phyloP scores from a whole-genome alignment of 305 asterid species.

The Salvia sclarea region DNA sequence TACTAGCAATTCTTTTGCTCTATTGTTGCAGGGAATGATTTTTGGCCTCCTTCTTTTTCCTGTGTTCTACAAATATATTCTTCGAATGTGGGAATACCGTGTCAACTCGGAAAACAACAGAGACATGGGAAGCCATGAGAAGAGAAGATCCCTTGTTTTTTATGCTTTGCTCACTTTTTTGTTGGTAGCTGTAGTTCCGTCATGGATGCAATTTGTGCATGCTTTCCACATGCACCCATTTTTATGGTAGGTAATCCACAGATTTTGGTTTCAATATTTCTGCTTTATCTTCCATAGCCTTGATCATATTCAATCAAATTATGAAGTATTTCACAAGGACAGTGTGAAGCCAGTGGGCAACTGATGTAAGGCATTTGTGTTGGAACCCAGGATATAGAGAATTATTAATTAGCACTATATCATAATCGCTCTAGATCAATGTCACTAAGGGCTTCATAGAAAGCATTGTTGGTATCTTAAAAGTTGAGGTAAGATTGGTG shows the following conservation, averaged over 20 bases:
- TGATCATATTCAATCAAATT: not conserved
- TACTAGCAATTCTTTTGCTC: constrained; percentile 22
- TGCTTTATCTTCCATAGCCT: constrained; percentile 12
- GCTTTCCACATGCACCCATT: constrained; percentile 70
- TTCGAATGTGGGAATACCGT: constrained; percentile 45
- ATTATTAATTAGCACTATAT: not conserved
- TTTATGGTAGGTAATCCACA: constrained; percentile 53
- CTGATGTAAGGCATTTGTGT: not conserved
- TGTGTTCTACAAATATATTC: constrained; percentile 49
- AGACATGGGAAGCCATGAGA: constrained; percentile 45
- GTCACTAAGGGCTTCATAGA: not conserved
- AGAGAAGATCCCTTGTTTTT: constrained; percentile 59
- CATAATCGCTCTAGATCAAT: not conserved
- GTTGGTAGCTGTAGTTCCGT: constrained; percentile 64
- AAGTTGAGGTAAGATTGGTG: constrained; percentile 1
- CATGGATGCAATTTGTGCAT: constrained; percentile 92
- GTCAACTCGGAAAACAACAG: constrained; percentile 35
- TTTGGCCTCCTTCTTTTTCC: constrained; percentile 83
- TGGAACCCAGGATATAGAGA: constrained; percentile 5
- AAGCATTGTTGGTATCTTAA: not conserved
- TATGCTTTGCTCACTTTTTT: constrained; percentile 48
- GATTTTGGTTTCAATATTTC: constrained; percentile 9
- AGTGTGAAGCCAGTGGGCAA: not conserved
- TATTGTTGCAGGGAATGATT: constrained; percentile 65
- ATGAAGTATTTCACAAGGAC: constrained; percentile 16